Base-by-base conservation (phyloP, 495 filamentous ascomycete genomes). In the Barbatosphaeria neglecta region DNA sequence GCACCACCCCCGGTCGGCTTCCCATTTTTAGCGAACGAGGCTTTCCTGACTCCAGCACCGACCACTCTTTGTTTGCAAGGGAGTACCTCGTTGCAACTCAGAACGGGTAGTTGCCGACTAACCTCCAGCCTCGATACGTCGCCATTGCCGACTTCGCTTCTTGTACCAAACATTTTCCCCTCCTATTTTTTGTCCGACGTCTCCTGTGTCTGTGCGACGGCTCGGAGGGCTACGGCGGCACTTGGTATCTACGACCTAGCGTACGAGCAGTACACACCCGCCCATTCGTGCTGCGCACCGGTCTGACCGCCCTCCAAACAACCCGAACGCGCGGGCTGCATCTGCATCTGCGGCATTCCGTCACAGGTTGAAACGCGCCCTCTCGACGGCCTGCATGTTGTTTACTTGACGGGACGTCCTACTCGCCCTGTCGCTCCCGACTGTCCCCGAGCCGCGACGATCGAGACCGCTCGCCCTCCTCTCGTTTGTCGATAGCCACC, bases 401-500 rank as follows among this genome's bases (percentile, higher is more conserved):
- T 41, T 41, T 41, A 41, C 39, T 39, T 37, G 48, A 18, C 23
- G 44, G 41, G 42, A 31, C 44, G 45, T 45, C 25, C 33, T 48
- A n/a, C n/a, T n/a, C n/a, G n/a, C n/a, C n/a, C n/a, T n/a, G n/a
- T n/a, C n/a, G n/a, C n/a, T n/a, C n/a, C n/a, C n/a, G n/a, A n/a
- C n/a, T n/a, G n/a, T 33, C 33, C 38, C 19, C 7, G 18, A 35
- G 13, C 9, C 9, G 19, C 39, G 4, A 41, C 19, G 20, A 41
- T 6, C 39, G 4, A 15, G 39, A 24, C n/a, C 33, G 18, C 35
- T 41, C 25, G 27, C 20, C 46, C 37, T 49, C 46, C 22, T 37
- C 41, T 37, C 50, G 28, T 25, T 47, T 22, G 40, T 41, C 2
- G 16, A 24, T 27, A 35, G 42, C 50, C 43, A 10, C 37, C 37